These are phyloP conservation scores for Fusarium subtropicale DNA, from an alignment of 2,329 filamentous ascomycete species.

Conservation along the genomic window DNA sequence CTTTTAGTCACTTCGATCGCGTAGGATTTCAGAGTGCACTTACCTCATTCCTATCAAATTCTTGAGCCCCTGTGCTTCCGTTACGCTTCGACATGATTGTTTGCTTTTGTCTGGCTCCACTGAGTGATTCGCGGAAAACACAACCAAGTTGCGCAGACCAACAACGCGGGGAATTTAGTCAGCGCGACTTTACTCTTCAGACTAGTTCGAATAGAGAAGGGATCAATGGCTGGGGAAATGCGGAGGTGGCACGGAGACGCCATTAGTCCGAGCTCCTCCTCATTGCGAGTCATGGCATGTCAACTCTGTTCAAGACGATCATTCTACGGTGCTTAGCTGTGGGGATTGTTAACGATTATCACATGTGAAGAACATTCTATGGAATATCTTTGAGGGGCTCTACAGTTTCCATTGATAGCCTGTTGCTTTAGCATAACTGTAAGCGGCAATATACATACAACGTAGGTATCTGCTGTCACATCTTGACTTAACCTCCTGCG, in stretches of 20 bases:
- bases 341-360: not conserved
- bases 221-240: slow-evolving; percentile 7
- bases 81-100: slow-evolving; percentile 21
- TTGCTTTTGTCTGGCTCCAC: not conserved
- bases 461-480: no score
- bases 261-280: slow-evolving; percentile 12
- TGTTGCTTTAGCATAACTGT: not conserved
- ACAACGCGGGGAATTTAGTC: slow-evolving; percentile 27
- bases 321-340: not conserved
- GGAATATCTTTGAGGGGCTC: not conserved
- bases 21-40: rapidly evolving
- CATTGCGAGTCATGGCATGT: not conserved
- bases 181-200: not conserved
- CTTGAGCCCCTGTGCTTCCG: not conserved
- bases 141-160: not conserved
- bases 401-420: no score
- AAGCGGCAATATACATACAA: not conserved
- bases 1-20: not conserved
- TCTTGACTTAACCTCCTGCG: no score
- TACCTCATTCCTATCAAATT: slow-evolving; percentile 10
- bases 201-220: slow-evolving; percentile 1
- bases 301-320: not conserved
- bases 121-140: not conserved
- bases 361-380: not conserved
- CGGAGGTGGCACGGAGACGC: slow-evolving; percentile 9